Conservation (phyloP, 2,329 filamentous ascomycete genomes). For the Trichoderma brevicompactum region DNA sequence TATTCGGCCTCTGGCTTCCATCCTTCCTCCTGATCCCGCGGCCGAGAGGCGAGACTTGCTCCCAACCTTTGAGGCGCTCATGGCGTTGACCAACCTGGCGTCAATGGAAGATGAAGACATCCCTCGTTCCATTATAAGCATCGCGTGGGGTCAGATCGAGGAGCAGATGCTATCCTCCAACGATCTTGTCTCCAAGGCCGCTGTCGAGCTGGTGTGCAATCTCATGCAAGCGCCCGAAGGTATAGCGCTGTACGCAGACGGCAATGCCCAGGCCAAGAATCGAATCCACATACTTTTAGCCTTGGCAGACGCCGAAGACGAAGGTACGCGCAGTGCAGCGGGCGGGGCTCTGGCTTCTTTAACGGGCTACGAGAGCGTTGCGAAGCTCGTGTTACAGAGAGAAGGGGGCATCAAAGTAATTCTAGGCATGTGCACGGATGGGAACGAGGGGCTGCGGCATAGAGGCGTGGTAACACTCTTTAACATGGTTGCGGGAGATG, state of each 20-base stretch:
- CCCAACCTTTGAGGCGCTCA: slow-evolving; percentile 85
- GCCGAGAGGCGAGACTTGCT: slow-evolving; percentile 75
- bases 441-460: slow-evolving; percentile 68
- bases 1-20: slow-evolving; percentile 78
- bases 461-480: slow-evolving; percentile 75
- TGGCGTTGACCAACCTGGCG: slow-evolving; percentile 92
- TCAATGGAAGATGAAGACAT: slow-evolving; percentile 72
- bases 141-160: slow-evolving; percentile 76
- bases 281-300: slow-evolving; percentile 84
- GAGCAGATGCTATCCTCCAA: slow-evolving; percentile 82
- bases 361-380: slow-evolving; percentile 75
- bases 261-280: slow-evolving; percentile 67
- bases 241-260: slow-evolving; percentile 70
- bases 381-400: slow-evolving; percentile 70
- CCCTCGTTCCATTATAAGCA: slow-evolving; percentile 70
- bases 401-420: slow-evolving; percentile 76
- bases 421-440: slow-evolving; percentile 78
- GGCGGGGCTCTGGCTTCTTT: slow-evolving; percentile 87
- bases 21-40: slow-evolving; percentile 69
- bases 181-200: slow-evolving; percentile 75
- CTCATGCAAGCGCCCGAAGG: slow-evolving; percentile 72
- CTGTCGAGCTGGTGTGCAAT: slow-evolving; percentile 90
- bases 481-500: slow-evolving; percentile 72
- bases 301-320: slow-evolving; percentile 83
- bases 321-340: slow-evolving; percentile 77